These are phyloP conservation scores for Atkinsonella texensis DNA, from an alignment of 2,329 filamentous ascomycete genomes.

Conservation along the genomic window DNA sequence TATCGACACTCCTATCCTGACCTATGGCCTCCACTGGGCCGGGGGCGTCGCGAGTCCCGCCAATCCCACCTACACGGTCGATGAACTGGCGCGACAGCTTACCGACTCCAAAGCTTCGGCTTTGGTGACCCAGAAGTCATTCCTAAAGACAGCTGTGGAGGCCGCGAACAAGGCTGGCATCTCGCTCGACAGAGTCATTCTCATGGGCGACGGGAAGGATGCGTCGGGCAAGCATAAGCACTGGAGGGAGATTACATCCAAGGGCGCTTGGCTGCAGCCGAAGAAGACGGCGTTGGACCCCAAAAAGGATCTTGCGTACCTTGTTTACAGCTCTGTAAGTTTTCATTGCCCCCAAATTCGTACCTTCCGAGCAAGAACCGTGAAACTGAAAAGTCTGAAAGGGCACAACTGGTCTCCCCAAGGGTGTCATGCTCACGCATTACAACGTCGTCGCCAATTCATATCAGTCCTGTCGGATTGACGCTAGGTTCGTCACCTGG, in stretches of 20 bases:
- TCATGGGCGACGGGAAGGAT: conserved; percentile 61
- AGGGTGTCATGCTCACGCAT: conserved; percentile 82
- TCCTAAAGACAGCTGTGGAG: conserved; percentile 50
- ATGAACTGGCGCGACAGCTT: conserved; percentile 77
- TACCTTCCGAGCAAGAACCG: too few species aligned
- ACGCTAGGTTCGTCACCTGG: conserved; percentile 43
- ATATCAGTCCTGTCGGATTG: conserved; percentile 39
- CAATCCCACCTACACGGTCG: conserved; percentile 74
- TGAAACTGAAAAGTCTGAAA: conserved; percentile 6
- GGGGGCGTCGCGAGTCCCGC: conserved; percentile 75
- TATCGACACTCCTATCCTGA: conserved; percentile 68
- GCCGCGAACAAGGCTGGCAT: conserved; percentile 63
- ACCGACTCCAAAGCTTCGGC: conserved; percentile 64
- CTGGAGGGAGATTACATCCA: conserved; percentile 55
- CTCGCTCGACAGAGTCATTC: conserved; percentile 56
- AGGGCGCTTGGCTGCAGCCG: conserved; percentile 41
- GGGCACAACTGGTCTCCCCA: conserved; percentile 83
- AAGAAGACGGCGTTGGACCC: conserved; percentile 49
- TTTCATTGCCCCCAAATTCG: neutral
- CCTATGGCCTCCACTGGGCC: conserved; percentile 72
- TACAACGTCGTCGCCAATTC: conserved; percentile 70
- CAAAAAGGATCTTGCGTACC: conserved; percentile 62
- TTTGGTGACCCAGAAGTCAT: conserved; percentile 59
- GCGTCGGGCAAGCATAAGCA: conserved; percentile 50
- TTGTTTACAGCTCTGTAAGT: conserved; percentile 64